Conservation (phyloP, 1,284 basidiomycete genomes). For the Leucoagaricus sp. region DNA sequence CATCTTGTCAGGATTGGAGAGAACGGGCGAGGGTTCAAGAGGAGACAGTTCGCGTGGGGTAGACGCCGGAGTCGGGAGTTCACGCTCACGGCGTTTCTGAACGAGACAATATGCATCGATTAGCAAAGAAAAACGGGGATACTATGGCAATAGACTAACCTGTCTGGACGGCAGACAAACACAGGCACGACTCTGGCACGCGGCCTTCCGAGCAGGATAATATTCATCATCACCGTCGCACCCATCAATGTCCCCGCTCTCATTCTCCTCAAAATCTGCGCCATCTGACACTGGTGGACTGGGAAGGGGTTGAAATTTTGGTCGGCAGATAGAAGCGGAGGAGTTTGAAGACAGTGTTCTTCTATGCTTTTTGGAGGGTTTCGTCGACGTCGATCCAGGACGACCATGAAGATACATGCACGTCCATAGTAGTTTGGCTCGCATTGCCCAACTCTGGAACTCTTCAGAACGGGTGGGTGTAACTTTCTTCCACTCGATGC, state of each 20-base stretch:
- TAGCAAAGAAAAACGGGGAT: no score
- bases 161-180: not conserved
- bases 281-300: slow-evolving; percentile 7
- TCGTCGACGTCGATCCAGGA: not conserved
- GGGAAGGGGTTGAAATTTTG: not conserved
- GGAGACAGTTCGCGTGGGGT: not conserved
- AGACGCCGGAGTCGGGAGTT: not conserved
- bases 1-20: not conserved
- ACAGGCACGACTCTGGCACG: not conserved
- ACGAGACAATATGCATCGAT: not conserved
- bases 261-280: not conserved
- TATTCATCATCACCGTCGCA: not conserved
- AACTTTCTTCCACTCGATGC: no score
- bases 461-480: no score
- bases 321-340: no score
- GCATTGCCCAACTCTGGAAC: no score
- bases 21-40: not conserved
- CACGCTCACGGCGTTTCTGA: not conserved
- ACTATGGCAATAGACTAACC: not conserved
- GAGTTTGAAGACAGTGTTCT: no score
- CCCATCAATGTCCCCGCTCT: not conserved
- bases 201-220: not conserved
- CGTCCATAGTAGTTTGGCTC: no score
- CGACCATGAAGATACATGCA: not conserved
- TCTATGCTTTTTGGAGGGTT: not conserved